Conservation (phyloP, 2,329 filamentous ascomycete genomes). For the Endocalyx cinctus region DNA sequence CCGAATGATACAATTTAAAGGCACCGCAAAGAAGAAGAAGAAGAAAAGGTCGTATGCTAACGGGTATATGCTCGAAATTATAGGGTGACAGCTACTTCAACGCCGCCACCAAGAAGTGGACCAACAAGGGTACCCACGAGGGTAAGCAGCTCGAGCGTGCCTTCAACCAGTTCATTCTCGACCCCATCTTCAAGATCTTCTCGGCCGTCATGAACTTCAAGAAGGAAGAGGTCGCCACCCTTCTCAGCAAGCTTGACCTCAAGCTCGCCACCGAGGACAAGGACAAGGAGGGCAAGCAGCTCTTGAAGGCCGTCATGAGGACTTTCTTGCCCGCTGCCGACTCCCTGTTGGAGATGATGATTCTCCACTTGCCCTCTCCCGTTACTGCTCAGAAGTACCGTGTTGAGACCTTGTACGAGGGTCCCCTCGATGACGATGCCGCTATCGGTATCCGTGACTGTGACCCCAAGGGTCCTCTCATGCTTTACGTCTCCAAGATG, state of each 20-base stretch:
- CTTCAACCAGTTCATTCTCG: constrained; percentile 99
- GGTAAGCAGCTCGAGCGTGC: constrained; percentile 92
- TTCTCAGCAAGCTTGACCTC: constrained; percentile 90
- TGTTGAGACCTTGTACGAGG: constrained; percentile 98
- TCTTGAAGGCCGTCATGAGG: constrained; percentile 97
- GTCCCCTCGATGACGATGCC: constrained; percentile 85
- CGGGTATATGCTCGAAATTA: no score
- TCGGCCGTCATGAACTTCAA: constrained; percentile 96
- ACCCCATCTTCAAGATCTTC: constrained; percentile 99
- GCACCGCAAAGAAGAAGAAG: constrained; percentile 6
- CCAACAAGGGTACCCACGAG: constrained; percentile 76
- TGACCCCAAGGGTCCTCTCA: constrained; percentile 95
- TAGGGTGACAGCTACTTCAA: constrained; percentile 99
- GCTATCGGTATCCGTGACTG: constrained; percentile 98
- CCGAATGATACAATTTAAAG: constrained; percentile 15
- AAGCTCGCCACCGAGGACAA: constrained; percentile 85
- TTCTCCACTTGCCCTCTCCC: constrained; percentile 96
- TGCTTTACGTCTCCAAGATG: constrained; percentile 99
- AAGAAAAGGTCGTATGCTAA: no score
- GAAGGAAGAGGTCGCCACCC: constrained; percentile 79
- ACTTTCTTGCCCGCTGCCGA: constrained; percentile 98
- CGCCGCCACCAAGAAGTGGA: constrained; percentile 99
- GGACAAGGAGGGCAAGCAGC: constrained; percentile 93
- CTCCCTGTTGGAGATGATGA: constrained; percentile 99
- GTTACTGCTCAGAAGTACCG: constrained; percentile 96